Conservation (phyloP, 2,329 filamentous ascomycete genomes). For the Talaromyces sp. region DNA sequence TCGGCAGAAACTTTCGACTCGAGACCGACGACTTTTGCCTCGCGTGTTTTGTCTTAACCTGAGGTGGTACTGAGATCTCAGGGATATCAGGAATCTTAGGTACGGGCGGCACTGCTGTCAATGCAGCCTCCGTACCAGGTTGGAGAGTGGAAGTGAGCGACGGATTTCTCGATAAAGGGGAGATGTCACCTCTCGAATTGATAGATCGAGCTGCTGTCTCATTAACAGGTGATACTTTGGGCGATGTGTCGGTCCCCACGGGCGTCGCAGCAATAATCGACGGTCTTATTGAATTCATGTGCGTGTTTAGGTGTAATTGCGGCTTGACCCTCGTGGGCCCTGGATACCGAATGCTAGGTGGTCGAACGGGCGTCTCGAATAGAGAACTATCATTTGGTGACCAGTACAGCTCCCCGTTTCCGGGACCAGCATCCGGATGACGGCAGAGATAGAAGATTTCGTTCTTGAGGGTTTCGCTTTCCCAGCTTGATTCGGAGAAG, state of each 20-base stretch:
- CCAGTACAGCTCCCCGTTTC: slow-evolving; percentile 25
- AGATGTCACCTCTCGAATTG: slow-evolving; percentile 23
- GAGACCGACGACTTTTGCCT: slow-evolving; percentile 35
- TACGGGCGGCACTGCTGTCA: slow-evolving; percentile 12
- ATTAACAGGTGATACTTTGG: slow-evolving; percentile 12
- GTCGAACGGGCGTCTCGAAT: slow-evolving; percentile 27
- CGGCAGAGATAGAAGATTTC: slow-evolving; percentile 39
- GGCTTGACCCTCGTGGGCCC: slow-evolving; percentile 28
- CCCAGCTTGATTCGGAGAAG: slow-evolving; percentile 32
- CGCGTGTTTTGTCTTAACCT: slow-evolving; percentile 22
- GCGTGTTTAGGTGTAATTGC: slow-evolving; percentile 30
- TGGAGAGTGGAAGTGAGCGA: slow-evolving; percentile 27
- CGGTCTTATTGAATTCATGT: slow-evolving; percentile 26
- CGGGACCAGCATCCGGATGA: slow-evolving; percentile 31
- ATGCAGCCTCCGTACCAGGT: slow-evolving; percentile 13
- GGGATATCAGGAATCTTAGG: slow-evolving; percentile 24
- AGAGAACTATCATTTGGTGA: slow-evolving; percentile 21
- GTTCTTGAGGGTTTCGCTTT: slow-evolving; percentile 36
- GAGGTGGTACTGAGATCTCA: slow-evolving; percentile 18
- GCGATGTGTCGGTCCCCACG: slow-evolving; percentile 1
- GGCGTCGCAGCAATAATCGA: slow-evolving; percentile 26
- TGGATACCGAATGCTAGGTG: slow-evolving; percentile 33
- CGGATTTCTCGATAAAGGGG: slow-evolving; percentile 29
- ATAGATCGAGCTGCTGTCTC: slow-evolving; percentile 6
- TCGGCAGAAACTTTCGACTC: slow-evolving; percentile 33